A percentile compares a stretch with the other conserved stretches of the same genome.
Evolutionary conservation across 768 basidiomycete species (phyloP).

Genomic region (Melanogaster broomeanus): DNA sequence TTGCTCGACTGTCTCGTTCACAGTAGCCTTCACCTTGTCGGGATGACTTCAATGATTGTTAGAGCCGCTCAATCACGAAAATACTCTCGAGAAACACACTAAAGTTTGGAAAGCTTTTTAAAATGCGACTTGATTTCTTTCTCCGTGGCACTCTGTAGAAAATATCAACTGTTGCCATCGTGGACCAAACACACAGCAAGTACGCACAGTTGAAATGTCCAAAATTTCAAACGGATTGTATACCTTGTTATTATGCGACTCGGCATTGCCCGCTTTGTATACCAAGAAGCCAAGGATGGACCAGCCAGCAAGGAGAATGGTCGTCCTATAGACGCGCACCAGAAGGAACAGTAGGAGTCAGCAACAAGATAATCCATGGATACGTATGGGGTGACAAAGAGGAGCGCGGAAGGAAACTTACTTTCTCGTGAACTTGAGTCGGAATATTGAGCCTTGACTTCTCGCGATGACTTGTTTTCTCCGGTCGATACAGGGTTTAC

Average conservation of each 20-base stretch:
- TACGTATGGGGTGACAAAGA: neutral
- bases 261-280: constrained; percentile 58
- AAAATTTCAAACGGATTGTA: constrained; percentile 97
- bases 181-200: neutral
- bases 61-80: neutral
- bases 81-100: constrained; percentile 45
- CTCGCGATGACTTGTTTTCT: constrained; percentile 44
- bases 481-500: constrained; percentile 60
- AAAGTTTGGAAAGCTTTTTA: constrained; percentile 87
- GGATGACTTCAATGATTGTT: constrained; percentile 68
- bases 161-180: neutral
- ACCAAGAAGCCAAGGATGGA: constrained; percentile 61
- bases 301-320: constrained; percentile 75
- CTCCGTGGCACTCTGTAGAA: constrained; percentile 59
- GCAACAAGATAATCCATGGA: neutral
- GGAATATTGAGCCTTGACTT: constrained; percentile 49
- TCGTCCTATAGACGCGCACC: constrained; percentile 44
- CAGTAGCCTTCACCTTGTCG: constrained; percentile 87
- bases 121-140: constrained; percentile 96
- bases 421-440: constrained; percentile 52
- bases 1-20: constrained; percentile 82
- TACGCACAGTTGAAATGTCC: constrained; percentile 58
- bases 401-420: constrained; percentile 28
- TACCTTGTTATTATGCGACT: constrained; percentile 62
- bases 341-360: neutral